These are phyloP conservation scores for Nakazawaea wickerhamii DNA, from an alignment of 805 yeast genomes.

Conservation along the genomic window DNA sequence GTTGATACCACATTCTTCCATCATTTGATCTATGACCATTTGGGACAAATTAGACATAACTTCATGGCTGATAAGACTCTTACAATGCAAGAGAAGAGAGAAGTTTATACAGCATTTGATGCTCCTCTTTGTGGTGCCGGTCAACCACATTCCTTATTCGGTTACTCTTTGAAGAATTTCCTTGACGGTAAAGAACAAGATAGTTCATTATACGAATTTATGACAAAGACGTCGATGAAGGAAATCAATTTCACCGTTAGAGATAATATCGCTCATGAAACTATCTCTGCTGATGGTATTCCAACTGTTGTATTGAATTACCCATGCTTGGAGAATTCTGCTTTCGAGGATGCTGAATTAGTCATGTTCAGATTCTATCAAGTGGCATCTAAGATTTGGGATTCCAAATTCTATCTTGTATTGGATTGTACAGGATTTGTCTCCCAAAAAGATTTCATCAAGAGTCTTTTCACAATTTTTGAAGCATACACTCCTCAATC, in stretches of 20 bases:
- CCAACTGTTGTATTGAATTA: conserved; percentile 59
- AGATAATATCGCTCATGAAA: conserved; percentile 49
- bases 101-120: conserved; percentile 40
- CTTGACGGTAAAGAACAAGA: conserved; percentile 43
- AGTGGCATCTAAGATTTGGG: conserved; percentile 66
- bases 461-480: conserved; percentile 31
- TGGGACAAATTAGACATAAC: conserved; percentile 22
- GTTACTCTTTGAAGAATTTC: conserved; percentile 50
- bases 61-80: conserved; percentile 6
- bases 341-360: conserved; percentile 38
- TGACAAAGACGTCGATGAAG: conserved; percentile 59
- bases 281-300: conserved; percentile 65
- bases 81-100: conserved; percentile 17
- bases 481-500: conserved; percentile 45
- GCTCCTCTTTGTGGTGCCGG: conserved; percentile 44
- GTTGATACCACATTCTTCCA: conserved; percentile 38
- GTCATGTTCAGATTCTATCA: conserved; percentile 58
- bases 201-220: conserved; percentile 60
- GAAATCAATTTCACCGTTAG: conserved; percentile 42
- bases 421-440: conserved; percentile 65
- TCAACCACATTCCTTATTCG: conserved; percentile 50
- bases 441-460: conserved; percentile 19
- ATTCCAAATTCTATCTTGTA: conserved; percentile 54
- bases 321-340: conserved; percentile 29
- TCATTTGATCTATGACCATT: conserved; percentile 43